Evolutionary conservation across 129 eudicot genomes (phyloP).

Genomic region (Tagetes erecta): DNA sequence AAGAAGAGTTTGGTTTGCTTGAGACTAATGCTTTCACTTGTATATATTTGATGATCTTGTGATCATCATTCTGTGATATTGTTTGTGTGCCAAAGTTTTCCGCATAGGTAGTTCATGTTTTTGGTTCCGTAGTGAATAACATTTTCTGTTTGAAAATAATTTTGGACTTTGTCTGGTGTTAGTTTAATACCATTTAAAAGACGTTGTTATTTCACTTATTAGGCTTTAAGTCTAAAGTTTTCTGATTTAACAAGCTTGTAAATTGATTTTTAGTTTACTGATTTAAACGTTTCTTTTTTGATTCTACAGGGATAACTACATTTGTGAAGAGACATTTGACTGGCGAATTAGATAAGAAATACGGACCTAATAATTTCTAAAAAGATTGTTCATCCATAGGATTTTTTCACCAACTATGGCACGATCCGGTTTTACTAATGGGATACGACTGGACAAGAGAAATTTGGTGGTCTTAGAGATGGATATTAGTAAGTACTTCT

Average conservation of each 20-base stretch:
- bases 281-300: neutral
- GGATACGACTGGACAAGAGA: constrained; percentile 91
- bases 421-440: constrained; percentile 77
- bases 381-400: constrained; percentile 59
- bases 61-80: no score
- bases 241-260: no score
- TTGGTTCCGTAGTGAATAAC: neutral
- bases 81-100: no score
- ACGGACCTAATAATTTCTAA: constrained; percentile 52
- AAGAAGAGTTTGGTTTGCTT: neutral
- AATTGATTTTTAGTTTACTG: no score
- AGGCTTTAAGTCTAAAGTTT: no score
- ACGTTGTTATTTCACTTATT: no score
- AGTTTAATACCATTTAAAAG: neutral
- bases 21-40: no score
- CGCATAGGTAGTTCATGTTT: neutral
- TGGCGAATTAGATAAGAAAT: constrained; percentile 85
- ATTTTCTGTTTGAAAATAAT: no score
- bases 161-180: no score
- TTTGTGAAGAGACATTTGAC: constrained; percentile 84
- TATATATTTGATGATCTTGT: no score
- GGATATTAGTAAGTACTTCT: constrained; percentile 64
- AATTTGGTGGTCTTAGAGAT: constrained; percentile 85
- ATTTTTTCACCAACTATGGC: constrained; percentile 79
- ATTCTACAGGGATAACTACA: constrained; percentile 67